Base-by-base conservation (phyloP, 75 land plant genomes). In the Adiantum capillusveneris region DNA sequence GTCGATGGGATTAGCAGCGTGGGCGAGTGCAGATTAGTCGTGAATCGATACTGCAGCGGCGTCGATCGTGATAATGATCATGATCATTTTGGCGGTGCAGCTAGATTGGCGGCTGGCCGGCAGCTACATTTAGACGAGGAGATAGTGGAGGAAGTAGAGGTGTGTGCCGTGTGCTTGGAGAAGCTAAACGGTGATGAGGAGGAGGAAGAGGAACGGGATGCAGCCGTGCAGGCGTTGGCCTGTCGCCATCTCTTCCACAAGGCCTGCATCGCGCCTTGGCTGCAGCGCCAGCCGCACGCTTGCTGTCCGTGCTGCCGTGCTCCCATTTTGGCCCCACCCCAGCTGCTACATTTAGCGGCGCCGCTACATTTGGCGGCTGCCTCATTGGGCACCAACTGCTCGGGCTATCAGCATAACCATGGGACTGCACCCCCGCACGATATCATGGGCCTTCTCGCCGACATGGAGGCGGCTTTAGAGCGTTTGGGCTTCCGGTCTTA, bases 61-160 rank as follows among this genome's bases (percentile, higher is more conserved):
- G 67, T 34, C 65, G 25, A 2, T 9, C 2, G 12, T 9, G 25
- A 7, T 16, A 2, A 9, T 25, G 2, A 25, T 16, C 18, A 44
- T 49, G 65, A 64, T 65, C 45, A 78, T 74, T 72, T 72, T 75
- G 58, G 78, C 81, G 37, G 37, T 3, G 9, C 37, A 3, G 37
- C 7, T 3, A 34, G 9, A 9, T 34, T 34, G 37, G 9, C 9
- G 37, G 37, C 3, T 5, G 9, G 37, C 37, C 37, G 37, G 9
- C n/a, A n/a, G n/a, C 37, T 34, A 5, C 7, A 34, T 9, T 5
- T 34, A 9, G 34, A 29, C 2, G 25, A 69, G 0, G 49, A 56
- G 7, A 29, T 20, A 0, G 54, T 65, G 0, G 36, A 67, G 19
- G 56, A 71, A 17, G 45, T 59, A 13, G 75, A 82, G 78, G 69